These are phyloP conservation scores for Pseudogymnoascus sp. DNA, from an alignment of 2,329 filamentous ascomycete genomes.

Conservation along the genomic window DNA sequence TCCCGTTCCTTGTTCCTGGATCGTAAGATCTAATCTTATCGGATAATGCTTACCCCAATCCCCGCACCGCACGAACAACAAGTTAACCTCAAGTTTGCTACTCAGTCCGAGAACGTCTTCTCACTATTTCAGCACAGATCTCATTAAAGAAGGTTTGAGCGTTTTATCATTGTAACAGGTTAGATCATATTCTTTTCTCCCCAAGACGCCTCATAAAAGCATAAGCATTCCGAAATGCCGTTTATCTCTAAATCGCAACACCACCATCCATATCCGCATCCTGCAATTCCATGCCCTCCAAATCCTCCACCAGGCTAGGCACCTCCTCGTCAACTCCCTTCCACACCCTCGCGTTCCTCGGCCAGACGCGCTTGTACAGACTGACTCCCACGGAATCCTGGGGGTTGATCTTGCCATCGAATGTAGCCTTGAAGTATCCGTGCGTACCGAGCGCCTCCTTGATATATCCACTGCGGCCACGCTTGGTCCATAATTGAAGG, in stretches of 20 bases:
- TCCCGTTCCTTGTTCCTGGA: conserved; percentile 2
- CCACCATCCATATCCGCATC: conserved; percentile 14
- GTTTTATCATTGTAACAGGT: conserved; percentile 6
- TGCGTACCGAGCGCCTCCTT: conserved; percentile 94
- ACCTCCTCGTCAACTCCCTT: conserved; percentile 15
- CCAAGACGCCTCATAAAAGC: conserved; percentile 7
- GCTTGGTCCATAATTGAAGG: conserved; percentile 85
- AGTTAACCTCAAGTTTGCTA: background rate
- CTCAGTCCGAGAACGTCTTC: background rate
- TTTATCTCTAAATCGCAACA: conserved; percentile 7
- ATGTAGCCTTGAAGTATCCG: conserved; percentile 99
- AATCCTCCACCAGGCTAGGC: conserved; percentile 24
- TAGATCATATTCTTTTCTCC: conserved; percentile 11
- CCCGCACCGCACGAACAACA: background rate
- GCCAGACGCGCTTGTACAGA: conserved; percentile 80
- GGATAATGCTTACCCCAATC: background rate
- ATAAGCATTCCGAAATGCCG: background rate
- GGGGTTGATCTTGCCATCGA: conserved; percentile 92
- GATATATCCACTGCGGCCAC: conserved; percentile 82
- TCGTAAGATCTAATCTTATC: background rate
- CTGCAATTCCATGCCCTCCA: conserved; percentile 24
- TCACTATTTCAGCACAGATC: background rate
- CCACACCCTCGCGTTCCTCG: conserved; percentile 53
- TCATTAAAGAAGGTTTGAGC: background rate
- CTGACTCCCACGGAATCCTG: conserved; percentile 91